phyloP scores from a whole-genome alignment of 257 asterid species.

The Eustoma russellianum region DNA sequence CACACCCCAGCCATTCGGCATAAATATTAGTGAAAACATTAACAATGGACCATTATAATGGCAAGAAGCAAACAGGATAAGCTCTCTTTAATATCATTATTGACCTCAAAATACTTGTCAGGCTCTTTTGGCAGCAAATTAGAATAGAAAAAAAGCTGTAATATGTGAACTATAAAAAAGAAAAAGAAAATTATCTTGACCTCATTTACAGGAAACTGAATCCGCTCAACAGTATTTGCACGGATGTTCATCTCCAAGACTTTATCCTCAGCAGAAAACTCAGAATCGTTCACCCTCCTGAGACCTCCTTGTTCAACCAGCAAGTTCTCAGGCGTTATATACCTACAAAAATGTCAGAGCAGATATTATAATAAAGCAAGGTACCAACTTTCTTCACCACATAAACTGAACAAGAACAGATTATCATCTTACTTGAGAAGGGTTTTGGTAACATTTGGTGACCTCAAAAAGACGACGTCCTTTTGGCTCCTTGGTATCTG shows the following conservation, averaged over 20 bases:
- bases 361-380: not conserved
- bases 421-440: slow-evolving; percentile 52
- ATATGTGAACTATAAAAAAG: not conserved
- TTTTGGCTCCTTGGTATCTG: slow-evolving; percentile 47
- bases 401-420: not conserved
- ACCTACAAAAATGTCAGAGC: slow-evolving; percentile 23
- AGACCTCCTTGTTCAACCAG: slow-evolving; percentile 60
- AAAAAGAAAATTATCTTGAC: slow-evolving; percentile 12
- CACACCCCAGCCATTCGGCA: not conserved
- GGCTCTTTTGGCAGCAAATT: not conserved
- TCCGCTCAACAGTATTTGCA: slow-evolving; percentile 27
- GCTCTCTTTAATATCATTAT: too few relatives aligned
- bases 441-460: slow-evolving; percentile 57
- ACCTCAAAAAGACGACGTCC: slow-evolving; percentile 49
- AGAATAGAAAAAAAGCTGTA: not conserved
- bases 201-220: slow-evolving; percentile 53
- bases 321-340: slow-evolving; percentile 49
- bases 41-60: slow-evolving; percentile 1
- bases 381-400: not conserved
- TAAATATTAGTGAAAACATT: too few relatives aligned
- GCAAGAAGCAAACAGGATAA: too few relatives aligned
- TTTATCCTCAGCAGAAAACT: slow-evolving; percentile 61
- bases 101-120: not conserved
- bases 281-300: slow-evolving; percentile 49
- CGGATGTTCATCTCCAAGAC: slow-evolving; percentile 46